phyloP scores from a whole-genome alignment of 768 basidiomycete genomes.

The Psilocybe sp. region DNA sequence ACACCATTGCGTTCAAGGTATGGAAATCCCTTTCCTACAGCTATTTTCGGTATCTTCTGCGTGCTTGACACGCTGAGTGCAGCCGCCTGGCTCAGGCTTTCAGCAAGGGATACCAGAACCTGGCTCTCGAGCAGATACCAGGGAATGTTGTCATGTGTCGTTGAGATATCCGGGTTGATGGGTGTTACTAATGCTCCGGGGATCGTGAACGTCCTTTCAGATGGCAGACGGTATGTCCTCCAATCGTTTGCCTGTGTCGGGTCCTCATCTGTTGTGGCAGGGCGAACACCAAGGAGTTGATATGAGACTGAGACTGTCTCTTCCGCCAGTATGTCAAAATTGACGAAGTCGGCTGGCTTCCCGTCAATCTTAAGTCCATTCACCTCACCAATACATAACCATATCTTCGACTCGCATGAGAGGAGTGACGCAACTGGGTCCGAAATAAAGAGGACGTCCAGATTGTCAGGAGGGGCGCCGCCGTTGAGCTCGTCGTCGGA shows the following conservation, averaged over 20 bases:
- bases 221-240: slow-evolving; percentile 13
- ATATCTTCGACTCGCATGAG: slow-evolving; percentile 4
- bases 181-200: slow-evolving; percentile 14
- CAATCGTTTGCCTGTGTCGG: slow-evolving; percentile 13
- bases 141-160: background rate
- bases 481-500: background rate
- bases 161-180: slow-evolving; percentile 18
- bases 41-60: slow-evolving; percentile 13
- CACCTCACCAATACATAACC: slow-evolving; percentile 17
- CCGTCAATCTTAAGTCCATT: slow-evolving; percentile 10
- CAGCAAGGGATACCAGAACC: slow-evolving; percentile 15
- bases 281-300: slow-evolving; percentile 14
- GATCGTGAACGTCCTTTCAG: slow-evolving; percentile 10
- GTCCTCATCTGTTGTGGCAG: slow-evolving; percentile 15
- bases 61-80: background rate
- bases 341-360: slow-evolving; percentile 8
- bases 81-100: slow-evolving; percentile 14
- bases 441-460: slow-evolving; percentile 3
- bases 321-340: slow-evolving; percentile 11
- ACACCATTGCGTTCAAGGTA: slow-evolving; percentile 15
- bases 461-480: background rate
- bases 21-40: slow-evolving; percentile 11
- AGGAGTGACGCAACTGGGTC: slow-evolving; percentile 16
- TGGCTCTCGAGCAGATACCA: slow-evolving; percentile 22
- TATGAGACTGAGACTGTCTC: slow-evolving; percentile 10